Conservation (phyloP, 2,329 filamentous ascomycete species). For the Paecilomyces variotii region DNA sequence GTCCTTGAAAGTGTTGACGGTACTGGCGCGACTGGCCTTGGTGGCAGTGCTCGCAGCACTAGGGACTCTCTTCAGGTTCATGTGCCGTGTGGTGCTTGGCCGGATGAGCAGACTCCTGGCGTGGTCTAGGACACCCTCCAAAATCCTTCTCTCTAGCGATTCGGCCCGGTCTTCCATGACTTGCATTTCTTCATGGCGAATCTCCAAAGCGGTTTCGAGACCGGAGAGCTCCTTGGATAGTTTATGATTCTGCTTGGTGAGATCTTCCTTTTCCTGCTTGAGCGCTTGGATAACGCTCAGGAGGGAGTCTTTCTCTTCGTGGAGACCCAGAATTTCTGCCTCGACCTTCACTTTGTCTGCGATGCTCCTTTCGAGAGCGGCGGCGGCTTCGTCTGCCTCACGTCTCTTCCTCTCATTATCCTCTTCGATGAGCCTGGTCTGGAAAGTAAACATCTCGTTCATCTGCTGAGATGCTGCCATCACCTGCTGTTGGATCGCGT, state of each 20-base stretch:
- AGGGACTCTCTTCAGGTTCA: slow-evolving; percentile 46
- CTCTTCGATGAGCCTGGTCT: slow-evolving; percentile 65
- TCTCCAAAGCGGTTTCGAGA: slow-evolving; percentile 78
- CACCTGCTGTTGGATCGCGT: slow-evolving; percentile 83
- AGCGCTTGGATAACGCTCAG: slow-evolving; percentile 47
- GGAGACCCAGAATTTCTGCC: slow-evolving; percentile 41
- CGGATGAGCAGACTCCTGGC: slow-evolving; percentile 77
- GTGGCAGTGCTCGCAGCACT: slow-evolving; percentile 37
- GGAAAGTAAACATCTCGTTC: slow-evolving; percentile 68
- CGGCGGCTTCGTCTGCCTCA: slow-evolving; percentile 68
- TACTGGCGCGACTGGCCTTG: slow-evolving; percentile 24
- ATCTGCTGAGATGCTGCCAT: slow-evolving; percentile 77
- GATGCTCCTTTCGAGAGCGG: slow-evolving; percentile 70
- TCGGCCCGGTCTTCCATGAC: slow-evolving; percentile 87
- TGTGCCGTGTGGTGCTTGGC: slow-evolving; percentile 48
- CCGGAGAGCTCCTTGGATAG: slow-evolving; percentile 81
- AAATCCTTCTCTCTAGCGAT: slow-evolving; percentile 78
- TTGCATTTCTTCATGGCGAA: slow-evolving; percentile 83
- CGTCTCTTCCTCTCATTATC: slow-evolving; percentile 73
- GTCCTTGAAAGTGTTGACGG: slow-evolving; percentile 28
- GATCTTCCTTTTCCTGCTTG: slow-evolving; percentile 51
- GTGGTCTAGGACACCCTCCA: slow-evolving; percentile 94
- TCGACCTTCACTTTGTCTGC: slow-evolving; percentile 58
- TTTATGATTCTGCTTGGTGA: slow-evolving; percentile 69
- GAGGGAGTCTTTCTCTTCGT: slow-evolving; percentile 55